phyloP scores from a whole-genome alignment of 1,284 basidiomycete genomes.

The Fomitopsis pinicola region DNA sequence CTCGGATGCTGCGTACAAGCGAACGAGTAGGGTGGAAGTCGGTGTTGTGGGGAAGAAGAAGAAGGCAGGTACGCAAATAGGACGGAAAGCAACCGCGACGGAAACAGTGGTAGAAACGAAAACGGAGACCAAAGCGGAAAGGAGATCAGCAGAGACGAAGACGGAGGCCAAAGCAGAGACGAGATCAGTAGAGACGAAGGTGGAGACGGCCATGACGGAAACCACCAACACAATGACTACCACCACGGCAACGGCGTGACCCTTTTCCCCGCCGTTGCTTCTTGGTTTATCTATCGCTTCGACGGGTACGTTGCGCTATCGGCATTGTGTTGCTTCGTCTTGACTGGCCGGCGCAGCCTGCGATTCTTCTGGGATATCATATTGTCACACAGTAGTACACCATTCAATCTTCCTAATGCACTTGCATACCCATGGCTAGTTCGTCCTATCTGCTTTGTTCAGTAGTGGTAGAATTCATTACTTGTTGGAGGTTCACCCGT shows the following conservation, averaged over 20 bases:
- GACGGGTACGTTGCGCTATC: neutral
- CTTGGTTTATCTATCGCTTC: neutral
- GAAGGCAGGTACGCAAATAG: neutral
- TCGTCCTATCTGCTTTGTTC: neutral
- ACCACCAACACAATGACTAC: neutral
- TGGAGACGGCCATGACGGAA: neutral
- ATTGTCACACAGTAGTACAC: neutral
- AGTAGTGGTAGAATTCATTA: neutral
- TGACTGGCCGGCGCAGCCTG: neutral
- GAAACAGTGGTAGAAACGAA: neutral
- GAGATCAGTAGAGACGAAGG: neutral
- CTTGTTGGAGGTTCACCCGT: neutral
- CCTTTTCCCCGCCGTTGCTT: neutral
- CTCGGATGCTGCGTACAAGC: neutral
- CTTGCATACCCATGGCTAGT: constrained; percentile 1
- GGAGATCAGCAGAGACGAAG: neutral
- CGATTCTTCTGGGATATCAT: neutral
- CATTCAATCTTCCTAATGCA: neutral
- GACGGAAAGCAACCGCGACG: neutral
- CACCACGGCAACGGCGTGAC: neutral
- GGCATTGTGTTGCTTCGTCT: neutral
- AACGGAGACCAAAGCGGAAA: neutral
- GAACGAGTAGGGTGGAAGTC: constrained; percentile 8
- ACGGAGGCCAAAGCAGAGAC: neutral
- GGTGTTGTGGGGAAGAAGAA: neutral